phyloP scores from a whole-genome alignment of 805 yeast species.

The Zygotorulaspora sp. region DNA sequence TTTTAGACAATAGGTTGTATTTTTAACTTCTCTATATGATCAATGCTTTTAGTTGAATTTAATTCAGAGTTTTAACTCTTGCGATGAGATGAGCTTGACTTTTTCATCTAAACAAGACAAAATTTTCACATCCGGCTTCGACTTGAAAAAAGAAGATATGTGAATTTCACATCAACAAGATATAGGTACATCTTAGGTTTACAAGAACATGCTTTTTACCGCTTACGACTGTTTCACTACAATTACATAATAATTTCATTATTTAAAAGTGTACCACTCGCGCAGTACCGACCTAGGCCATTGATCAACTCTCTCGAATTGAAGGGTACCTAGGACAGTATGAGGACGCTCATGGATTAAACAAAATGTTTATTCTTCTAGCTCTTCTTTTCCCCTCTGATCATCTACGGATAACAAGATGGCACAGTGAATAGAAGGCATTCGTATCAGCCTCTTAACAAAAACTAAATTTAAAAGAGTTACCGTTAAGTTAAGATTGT shows the following conservation, averaged over 20 bases:
- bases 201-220: too few relatives aligned
- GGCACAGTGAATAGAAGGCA: conserved; percentile 40
- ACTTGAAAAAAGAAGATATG: too few relatives aligned
- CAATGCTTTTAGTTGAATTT: conserved; percentile 6
- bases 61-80: too few relatives aligned
- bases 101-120: conserved; percentile 5
- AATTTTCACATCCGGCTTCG: too few relatives aligned
- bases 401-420: conserved; percentile 33
- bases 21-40: background rate
- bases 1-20: too few relatives aligned
- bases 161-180: too few relatives aligned
- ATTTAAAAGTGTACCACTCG: conserved; percentile 25
- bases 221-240: too few relatives aligned
- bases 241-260: too few relatives aligned
- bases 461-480: too few relatives aligned
- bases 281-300: conserved; percentile 37
- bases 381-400: conserved; percentile 40
- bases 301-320: conserved; percentile 10
- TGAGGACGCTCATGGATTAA: conserved; percentile 36
- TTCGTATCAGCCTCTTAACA: conserved; percentile 32
- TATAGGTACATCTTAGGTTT: too few relatives aligned
- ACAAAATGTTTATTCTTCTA: conserved; percentile 22
- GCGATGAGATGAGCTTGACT: conserved; percentile 18
- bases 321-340: conserved; percentile 29
- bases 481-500: too few relatives aligned